Conservation (phyloP, 345 rosid species). For the Boechera divaricarpa region DNA sequence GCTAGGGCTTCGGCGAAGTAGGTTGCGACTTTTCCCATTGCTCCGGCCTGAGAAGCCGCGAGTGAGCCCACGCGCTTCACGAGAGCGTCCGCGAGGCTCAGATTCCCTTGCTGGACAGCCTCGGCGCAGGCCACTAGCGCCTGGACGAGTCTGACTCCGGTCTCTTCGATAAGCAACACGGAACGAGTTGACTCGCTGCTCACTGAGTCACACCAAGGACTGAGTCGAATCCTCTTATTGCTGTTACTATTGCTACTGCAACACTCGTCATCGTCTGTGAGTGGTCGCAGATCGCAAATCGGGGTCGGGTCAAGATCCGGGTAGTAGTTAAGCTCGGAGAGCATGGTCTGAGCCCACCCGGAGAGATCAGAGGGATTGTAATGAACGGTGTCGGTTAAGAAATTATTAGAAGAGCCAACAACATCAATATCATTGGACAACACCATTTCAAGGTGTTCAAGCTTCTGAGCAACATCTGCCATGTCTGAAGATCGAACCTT, state of each 20-base stretch:
- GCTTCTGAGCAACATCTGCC: slow-evolving; percentile 85
- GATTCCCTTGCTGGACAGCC: slow-evolving; percentile 68
- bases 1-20: slow-evolving; percentile 75
- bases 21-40: slow-evolving; percentile 79
- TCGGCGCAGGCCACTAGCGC: slow-evolving; percentile 77
- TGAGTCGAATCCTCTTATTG: slow-evolving; percentile 52
- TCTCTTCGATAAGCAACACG: slow-evolving; percentile 64
- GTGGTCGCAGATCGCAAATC: slow-evolving; percentile 56
- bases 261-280: slow-evolving; percentile 46
- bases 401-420: slow-evolving; percentile 36
- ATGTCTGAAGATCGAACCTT: slow-evolving; percentile 81
- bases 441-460: slow-evolving; percentile 81
- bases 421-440: slow-evolving; percentile 73
- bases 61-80: slow-evolving; percentile 63
- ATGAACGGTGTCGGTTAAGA: slow-evolving; percentile 66
- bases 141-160: slow-evolving; percentile 78
- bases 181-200: slow-evolving; percentile 53
- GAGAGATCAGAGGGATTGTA: slow-evolving; percentile 84
- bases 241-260: slow-evolving; percentile 19
- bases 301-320: slow-evolving; percentile 29
- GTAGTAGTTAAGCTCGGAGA: slow-evolving; percentile 58
- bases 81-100: slow-evolving; percentile 62
- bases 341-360: slow-evolving; percentile 71
- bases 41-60: slow-evolving; percentile 49
- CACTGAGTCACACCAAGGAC: slow-evolving; percentile 11